Evolutionary conservation across 495 filamentous ascomycete species (phyloP).

Genomic region (Penicillium diatomitis): DNA sequence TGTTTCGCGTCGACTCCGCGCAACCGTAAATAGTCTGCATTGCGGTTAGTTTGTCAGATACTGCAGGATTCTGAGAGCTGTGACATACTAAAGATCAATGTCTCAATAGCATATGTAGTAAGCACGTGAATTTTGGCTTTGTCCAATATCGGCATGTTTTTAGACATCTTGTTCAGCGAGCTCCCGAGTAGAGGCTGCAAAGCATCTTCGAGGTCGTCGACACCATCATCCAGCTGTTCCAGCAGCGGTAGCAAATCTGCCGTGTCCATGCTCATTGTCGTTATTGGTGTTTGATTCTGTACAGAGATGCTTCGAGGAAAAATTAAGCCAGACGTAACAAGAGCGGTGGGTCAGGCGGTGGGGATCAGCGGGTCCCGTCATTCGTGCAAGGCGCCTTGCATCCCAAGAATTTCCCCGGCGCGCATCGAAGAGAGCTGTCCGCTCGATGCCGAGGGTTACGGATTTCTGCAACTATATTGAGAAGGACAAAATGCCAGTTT

Average conservation of each 20-base stretch:
- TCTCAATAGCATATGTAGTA: conserved; percentile 79
- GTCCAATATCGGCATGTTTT: conserved; percentile 81
- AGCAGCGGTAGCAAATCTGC: conserved; percentile 44
- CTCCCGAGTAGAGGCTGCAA: conserved; percentile 57
- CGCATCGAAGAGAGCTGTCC: background rate
- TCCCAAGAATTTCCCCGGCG: background rate
- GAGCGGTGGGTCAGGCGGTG: conserved; percentile 19
- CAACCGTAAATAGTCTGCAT: conserved; percentile 64
- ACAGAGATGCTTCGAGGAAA: conserved; percentile 9
- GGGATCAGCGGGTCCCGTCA: conserved; percentile 2
- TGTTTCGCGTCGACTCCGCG: conserved; percentile 71
- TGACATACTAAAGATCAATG: conserved; percentile 74
- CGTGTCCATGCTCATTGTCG: conserved; percentile 29
- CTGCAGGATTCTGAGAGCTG: background rate
- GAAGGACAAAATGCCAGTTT: background rate
- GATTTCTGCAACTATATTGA: background rate
- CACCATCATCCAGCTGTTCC: conserved; percentile 61
- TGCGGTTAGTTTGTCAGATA: conserved; percentile 9
- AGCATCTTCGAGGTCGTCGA: conserved; percentile 67
- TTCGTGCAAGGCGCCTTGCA: conserved; percentile 8
- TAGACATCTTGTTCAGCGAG: conserved; percentile 55
- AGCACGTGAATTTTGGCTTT: conserved; percentile 87
- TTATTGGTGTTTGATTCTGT: background rate
- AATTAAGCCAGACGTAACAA: conserved; percentile 12
- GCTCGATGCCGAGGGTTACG: background rate